These are phyloP conservation scores for Pseudogymnoascus sp. DNA, from an alignment of 2,329 filamentous ascomycete genomes.

Conservation along the genomic window DNA sequence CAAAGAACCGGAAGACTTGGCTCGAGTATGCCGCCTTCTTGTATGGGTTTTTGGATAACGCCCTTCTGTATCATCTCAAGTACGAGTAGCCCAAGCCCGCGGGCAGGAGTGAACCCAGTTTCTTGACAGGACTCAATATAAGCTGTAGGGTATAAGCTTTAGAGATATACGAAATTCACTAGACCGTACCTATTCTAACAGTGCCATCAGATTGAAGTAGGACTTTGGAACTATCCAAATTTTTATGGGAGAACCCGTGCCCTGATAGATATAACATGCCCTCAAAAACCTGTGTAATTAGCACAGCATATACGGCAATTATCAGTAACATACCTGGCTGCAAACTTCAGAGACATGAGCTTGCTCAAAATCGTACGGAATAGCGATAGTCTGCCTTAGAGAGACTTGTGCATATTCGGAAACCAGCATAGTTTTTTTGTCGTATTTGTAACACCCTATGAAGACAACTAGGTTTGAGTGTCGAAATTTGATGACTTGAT, in stretches of 20 bases:
- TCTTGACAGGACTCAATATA: neutral
- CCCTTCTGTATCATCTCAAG: neutral
- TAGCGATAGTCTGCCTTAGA: neutral
- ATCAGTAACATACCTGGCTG: neutral
- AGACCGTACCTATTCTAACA: neutral
- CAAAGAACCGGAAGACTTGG: neutral
- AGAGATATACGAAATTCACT: neutral
- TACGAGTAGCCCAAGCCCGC: neutral
- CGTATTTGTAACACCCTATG: neutral
- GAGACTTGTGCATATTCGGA: neutral
- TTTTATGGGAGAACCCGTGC: neutral
- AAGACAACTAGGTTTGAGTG: neutral
- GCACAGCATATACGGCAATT: neutral
- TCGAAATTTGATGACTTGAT: neutral
- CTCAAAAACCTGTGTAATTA: neutral
- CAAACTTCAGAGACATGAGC: neutral
- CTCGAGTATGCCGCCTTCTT: neutral
- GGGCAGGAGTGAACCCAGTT: neutral
- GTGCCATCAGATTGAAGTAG: neutral
- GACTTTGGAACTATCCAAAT: neutral
- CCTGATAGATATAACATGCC: neutral
- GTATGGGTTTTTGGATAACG: neutral
- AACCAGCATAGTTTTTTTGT: neutral
- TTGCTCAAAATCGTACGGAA: neutral
- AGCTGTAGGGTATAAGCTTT: neutral